These are phyloP conservation scores for Pichia sorboxylosa DNA, from an alignment of 1,139 yeast genomes.

Conservation along the genomic window DNA sequence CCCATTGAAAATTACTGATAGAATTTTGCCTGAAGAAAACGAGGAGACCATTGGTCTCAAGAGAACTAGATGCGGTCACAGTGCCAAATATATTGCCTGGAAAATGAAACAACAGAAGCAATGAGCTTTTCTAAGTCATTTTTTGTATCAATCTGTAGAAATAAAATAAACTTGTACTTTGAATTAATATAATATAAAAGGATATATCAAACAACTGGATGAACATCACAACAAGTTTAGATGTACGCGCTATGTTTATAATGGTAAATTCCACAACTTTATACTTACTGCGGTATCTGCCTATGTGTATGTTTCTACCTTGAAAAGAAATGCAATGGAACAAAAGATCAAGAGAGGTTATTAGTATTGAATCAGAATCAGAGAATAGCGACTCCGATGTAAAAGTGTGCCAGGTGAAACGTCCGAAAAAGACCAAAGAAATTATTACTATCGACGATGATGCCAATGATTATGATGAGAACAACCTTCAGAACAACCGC, in stretches of 20 bases:
- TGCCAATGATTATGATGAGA: too few relatives aligned
- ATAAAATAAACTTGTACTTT: too few relatives aligned
- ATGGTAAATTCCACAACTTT: too few relatives aligned
- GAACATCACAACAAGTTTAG: too few relatives aligned
- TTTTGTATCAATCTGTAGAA: too few relatives aligned
- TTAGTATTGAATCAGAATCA: slow-evolving; percentile 5
- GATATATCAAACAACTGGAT: not conserved
- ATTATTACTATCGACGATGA: too few relatives aligned
- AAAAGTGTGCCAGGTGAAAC: too few relatives aligned
- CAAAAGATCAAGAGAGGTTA: not conserved
- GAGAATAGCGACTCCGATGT: too few relatives aligned
- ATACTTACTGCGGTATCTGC: too few relatives aligned
- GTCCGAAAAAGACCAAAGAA: too few relatives aligned
- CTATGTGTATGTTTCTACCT: not conserved
- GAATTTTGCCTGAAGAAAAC: slow-evolving; percentile 27
- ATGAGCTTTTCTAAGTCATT: slow-evolving; percentile 1
- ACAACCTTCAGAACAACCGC: too few relatives aligned
- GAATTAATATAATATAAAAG: not conserved
- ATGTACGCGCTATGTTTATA: too few relatives aligned
- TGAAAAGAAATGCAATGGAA: not conserved
- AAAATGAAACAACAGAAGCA: slow-evolving; percentile 25
- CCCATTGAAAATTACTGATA: slow-evolving; percentile 47
- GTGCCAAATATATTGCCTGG: slow-evolving; percentile 65
- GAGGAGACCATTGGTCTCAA: slow-evolving; percentile 12
- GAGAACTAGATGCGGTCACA: slow-evolving; percentile 42